Conservation (phyloP, 768 basidiomycete species). For the Macrocybe gigantea region DNA sequence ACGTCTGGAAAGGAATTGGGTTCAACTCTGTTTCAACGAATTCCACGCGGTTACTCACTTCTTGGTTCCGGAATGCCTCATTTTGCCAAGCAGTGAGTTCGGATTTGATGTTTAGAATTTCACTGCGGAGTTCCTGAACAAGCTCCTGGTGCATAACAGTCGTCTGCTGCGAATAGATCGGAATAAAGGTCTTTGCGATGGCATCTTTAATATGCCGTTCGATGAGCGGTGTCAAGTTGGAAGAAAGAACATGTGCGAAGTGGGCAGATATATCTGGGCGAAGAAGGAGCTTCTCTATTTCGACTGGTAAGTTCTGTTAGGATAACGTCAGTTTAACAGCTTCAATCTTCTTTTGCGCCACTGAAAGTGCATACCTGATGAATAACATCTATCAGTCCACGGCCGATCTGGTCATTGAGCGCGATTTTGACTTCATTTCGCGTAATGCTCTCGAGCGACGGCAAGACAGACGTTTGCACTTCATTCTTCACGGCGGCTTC, state of each 20-base stretch:
- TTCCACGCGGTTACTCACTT: conserved; percentile 40
- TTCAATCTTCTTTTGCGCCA: not conserved
- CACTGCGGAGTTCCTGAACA: conserved; percentile 64
- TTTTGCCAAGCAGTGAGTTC: conserved; percentile 80
- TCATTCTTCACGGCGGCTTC: conserved; percentile 86
- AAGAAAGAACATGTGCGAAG: conserved; percentile 68
- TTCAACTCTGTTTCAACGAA: not conserved
- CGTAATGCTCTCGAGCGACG: conserved; percentile 77
- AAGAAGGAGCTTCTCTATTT: conserved; percentile 73
- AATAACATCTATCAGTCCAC: conserved; percentile 66
- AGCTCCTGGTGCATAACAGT: conserved; percentile 76
- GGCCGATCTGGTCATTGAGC: conserved; percentile 72
- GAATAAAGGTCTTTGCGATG: conserved; percentile 67
- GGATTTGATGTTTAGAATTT: conserved; percentile 72
- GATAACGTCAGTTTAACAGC: conserved; percentile 8
- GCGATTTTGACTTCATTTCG: conserved; percentile 75
- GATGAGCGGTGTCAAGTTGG: conserved; percentile 68
- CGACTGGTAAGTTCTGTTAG: conserved; percentile 62
- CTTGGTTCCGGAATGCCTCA: conserved; percentile 71
- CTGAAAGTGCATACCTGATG: conserved; percentile 50
- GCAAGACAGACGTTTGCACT: conserved; percentile 79
- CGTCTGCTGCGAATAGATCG: conserved; percentile 72
- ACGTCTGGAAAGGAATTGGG: conserved; percentile 35
- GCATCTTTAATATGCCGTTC: conserved; percentile 81
- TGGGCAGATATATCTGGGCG: conserved; percentile 74